Evolutionary conservation across 768 basidiomycete species (phyloP).

Genomic region (Podaxis sp.): DNA sequence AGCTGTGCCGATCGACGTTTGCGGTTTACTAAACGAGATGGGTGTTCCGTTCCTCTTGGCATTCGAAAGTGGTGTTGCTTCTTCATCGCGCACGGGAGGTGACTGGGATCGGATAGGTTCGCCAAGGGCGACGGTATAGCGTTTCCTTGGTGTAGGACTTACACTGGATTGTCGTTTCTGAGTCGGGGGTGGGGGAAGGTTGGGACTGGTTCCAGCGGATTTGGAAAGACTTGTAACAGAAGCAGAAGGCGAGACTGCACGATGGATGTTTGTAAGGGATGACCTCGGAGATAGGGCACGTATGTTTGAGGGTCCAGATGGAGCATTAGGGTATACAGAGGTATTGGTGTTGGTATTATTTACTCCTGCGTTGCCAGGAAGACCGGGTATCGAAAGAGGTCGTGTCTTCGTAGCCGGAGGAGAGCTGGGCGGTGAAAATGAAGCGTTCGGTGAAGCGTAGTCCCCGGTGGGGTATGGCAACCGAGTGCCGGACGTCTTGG

Average conservation of each 20-base stretch:
- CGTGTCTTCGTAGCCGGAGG: conserved; percentile 48
- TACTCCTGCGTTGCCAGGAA: conserved; percentile 23
- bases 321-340: conserved; percentile 26
- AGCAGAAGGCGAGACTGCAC: conserved; percentile 7
- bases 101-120: conserved; percentile 49
- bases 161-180: conserved; percentile 50
- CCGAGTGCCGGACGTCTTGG: conserved; percentile 46
- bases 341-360: conserved; percentile 17
- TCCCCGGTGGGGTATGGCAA: conserved; percentile 85
- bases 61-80: not conserved
- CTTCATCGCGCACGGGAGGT: conserved; percentile 23
- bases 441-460: conserved; percentile 65
- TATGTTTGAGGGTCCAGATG: conserved; percentile 25
- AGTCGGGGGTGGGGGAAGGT: conserved; percentile 42
- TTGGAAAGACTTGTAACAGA: conserved; percentile 9
- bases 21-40: conserved; percentile 19
- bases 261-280: conserved; percentile 12
- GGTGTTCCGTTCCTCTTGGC: conserved; percentile 16
- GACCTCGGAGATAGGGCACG: conserved; percentile 14
- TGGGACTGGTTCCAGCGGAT: conserved; percentile 17
- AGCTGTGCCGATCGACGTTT: conserved; percentile 36
- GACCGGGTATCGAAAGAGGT: conserved; percentile 47
- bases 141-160: conserved; percentile 75
- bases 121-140: conserved; percentile 84
- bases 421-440: conserved; percentile 41